Base-by-base conservation (phyloP, 2,329 filamentous ascomycete genomes). In the Blastomyces gilchristii region DNA sequence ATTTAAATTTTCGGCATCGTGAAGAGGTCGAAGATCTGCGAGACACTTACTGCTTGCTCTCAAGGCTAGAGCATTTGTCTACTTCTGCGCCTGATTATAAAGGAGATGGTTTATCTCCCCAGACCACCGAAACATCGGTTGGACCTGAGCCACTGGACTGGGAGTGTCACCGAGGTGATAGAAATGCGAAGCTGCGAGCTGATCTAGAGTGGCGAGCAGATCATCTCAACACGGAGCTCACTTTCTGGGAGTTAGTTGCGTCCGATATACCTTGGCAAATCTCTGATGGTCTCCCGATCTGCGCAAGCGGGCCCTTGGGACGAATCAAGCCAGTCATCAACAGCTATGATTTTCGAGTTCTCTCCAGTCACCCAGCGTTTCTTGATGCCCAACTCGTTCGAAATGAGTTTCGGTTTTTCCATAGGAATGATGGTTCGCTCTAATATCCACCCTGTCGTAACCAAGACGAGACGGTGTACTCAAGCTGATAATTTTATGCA, bases 261-360 rank as follows among this genome's bases (percentile, higher is more conserved):
- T 59, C 58, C 18, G 58, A 59, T 31, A 59, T 59, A 18, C 58
- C 58, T 2, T 59, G 58, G 58, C 58, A 59, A 50, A 59, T 59
- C 9, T 34, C 58, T 0, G 58, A 59, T 37, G 58, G 58, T 9
- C 58, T 59, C 45, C 58, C 58, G 49, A 59, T 59, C 37, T 49
- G 58, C 25, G 41, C 41, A 9, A 59, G 43, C 8, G 58, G 58
- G 6, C 58, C 58, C 9, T 43, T 59, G n/a, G 58, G 58, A 12
- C 58, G 58, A 49, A 59, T 59, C 9, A 59, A 59, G 25, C 58
- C 58, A 12, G 25, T 50, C 9, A 49, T 59, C 6, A 59, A 49
- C 58, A 59, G 58, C 25, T 16, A 34, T 41, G 58, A 59, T 50
- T 59, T 59, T 43, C 58, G 43, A 49, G 22, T 59, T 18, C 58